Conservation (phyloP, 176 grass and related monocot species). For the Eremochloa ophiuroides region DNA sequence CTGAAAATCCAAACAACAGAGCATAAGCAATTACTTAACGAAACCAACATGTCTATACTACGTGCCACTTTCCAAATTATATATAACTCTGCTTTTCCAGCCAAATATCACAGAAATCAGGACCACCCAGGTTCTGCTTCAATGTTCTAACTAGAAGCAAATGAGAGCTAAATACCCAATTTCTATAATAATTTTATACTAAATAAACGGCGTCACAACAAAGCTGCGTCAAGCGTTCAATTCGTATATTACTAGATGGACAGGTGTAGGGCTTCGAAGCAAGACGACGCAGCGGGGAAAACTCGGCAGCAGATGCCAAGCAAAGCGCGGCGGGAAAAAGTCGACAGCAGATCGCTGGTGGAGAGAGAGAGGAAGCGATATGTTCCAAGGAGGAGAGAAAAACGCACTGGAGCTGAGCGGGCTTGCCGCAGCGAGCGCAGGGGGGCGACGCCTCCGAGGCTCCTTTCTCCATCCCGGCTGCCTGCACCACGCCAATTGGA, state of each 20-base stretch:
- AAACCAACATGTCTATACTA: not conserved
- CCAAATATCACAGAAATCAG: not conserved
- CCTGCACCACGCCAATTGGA: not conserved
- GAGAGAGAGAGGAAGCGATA: not conserved
- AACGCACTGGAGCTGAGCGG: slow-evolving; percentile 71
- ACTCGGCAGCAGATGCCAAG: not conserved
- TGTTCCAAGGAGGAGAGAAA: not conserved
- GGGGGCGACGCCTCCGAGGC: slow-evolving; percentile 43
- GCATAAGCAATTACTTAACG: not conserved
- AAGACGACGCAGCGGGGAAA: not conserved
- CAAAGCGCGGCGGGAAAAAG: not conserved
- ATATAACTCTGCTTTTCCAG: not conserved
- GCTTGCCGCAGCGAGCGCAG: slow-evolving; percentile 87
- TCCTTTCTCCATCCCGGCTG: slow-evolving; percentile 60
- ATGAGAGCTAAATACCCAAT: no score
- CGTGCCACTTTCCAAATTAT: not conserved
- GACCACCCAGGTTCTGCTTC: no score
- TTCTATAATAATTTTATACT: no score
- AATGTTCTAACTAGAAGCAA: no score
- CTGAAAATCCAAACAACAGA: slow-evolving; percentile 44
- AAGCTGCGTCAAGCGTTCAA: no score
- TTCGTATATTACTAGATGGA: not conserved
- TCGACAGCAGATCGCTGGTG: not conserved
- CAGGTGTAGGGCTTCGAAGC: not conserved
- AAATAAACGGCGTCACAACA: not conserved